Evolutionary conservation across 2,329 filamentous ascomycete genomes (phyloP).

Genomic region (Phaeomoniella chlamydospora): DNA sequence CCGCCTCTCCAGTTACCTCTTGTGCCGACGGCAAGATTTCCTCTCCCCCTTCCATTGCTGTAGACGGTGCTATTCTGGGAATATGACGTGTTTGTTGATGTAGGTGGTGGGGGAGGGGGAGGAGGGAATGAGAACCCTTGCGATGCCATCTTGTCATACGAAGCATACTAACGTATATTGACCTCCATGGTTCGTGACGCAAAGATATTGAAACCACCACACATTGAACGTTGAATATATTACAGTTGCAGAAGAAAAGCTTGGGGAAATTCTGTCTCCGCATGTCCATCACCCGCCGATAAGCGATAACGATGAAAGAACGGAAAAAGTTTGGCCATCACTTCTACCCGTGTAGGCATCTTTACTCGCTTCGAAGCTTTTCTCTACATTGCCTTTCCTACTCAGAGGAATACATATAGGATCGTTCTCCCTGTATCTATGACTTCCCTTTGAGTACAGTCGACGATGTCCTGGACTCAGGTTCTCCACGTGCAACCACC

Average conservation of each 20-base stretch:
- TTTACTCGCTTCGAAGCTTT: too few relatives aligned
- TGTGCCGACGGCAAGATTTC: not conserved
- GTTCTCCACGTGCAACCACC: too few relatives aligned
- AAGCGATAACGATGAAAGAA: not conserved
- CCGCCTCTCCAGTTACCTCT: not conserved
- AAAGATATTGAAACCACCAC: too few relatives aligned
- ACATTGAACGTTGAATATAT: too few relatives aligned
- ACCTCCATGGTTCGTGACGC: too few relatives aligned
- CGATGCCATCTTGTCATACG: slow-evolving; percentile 21
- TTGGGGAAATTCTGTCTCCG: slow-evolving; percentile 1
- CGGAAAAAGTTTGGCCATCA: not conserved
- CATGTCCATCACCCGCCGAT: not conserved
- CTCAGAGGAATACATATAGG: too few relatives aligned
- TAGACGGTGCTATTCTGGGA: not conserved
- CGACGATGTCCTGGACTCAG: not conserved
- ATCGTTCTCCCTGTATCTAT: too few relatives aligned
- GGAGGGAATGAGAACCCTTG: slow-evolving; percentile 31
- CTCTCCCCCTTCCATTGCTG: not conserved
- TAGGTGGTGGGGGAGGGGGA: slow-evolving; percentile 26
- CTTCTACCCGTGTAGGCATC: too few relatives aligned
- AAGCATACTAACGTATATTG: too few relatives aligned
- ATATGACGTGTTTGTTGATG: not conserved
- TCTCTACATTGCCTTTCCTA: too few relatives aligned
- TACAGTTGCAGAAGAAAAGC: slow-evolving; percentile 1
- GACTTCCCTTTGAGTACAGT: too few relatives aligned